phyloP scores from a whole-genome alignment of 306 rosid species.

The Abrus pulchellus region DNA sequence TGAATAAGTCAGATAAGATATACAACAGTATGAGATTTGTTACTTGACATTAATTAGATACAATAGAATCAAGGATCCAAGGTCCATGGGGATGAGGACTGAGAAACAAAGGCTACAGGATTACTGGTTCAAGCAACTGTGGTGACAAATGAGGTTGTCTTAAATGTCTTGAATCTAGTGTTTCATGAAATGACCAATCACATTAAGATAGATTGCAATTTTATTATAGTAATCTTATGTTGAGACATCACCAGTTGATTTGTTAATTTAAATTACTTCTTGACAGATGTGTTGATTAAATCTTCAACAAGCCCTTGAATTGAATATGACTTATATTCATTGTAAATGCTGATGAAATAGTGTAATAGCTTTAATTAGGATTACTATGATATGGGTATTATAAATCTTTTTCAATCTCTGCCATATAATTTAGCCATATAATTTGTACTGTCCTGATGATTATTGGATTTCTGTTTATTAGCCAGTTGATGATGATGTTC shows the following conservation, averaged over 20 bases:
- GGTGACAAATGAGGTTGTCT: too few species aligned
- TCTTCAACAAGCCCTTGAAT: not conserved
- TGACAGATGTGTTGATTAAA: not conserved
- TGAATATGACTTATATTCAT: not conserved
- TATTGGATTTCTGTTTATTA: slow-evolving; percentile 54
- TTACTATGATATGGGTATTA: not conserved
- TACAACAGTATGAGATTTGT: too few species aligned
- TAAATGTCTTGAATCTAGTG: not conserved
- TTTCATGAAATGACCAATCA: not conserved
- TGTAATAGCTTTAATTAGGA: not conserved
- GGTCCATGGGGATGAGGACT: too few species aligned
- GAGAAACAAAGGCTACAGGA: too few species aligned
- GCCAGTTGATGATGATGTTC: slow-evolving; percentile 77
- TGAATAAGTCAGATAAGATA: too few species aligned
- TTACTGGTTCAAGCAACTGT: too few species aligned
- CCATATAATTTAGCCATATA: not conserved
- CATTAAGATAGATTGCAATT: not conserved
- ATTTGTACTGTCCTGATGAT: slow-evolving; percentile 18
- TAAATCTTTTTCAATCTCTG: not conserved
- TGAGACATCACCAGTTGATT: not conserved
- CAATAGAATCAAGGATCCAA: too few species aligned
- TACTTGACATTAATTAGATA: too few species aligned
- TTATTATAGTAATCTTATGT: not conserved
- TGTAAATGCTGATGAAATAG: not conserved
- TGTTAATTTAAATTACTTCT: not conserved